Evolutionary conservation across 169 alveolate genomes (phyloP), one percentile per base, ranked within the genome.

Genomic region (Eimeria acervulina): DNA sequence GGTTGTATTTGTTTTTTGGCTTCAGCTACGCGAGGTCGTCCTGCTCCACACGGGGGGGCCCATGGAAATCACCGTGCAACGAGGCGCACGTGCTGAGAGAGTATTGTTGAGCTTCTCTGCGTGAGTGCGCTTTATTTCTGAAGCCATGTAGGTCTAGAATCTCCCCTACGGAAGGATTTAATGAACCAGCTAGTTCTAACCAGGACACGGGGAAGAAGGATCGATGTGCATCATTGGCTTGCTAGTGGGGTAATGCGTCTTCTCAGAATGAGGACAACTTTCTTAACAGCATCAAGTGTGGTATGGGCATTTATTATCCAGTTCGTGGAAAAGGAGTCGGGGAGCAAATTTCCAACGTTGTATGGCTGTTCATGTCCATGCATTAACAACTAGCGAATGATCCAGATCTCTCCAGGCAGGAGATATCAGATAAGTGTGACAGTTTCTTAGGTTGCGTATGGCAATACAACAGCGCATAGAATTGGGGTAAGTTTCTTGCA

Each of bases 1-100:
- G 21, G 7, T 1, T n/a, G 31, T 28, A 10, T 36, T 19, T 38
- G 91, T 51, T 17, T 17, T 31, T 6, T 83, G 91, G 36, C 10
- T 28, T 47, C 76, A 83, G 91, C 76, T 83, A 5, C 91, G 91
- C 19, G 91, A 83, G 47, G 36, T 83, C n/a, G 76, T 83, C 76
- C 52, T 83, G 36, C 91, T 83, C 52, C 91, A 83, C 47, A 28
- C 33, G 21, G 91, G 91, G 36, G 91, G 91, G 8, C 72, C 91
- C 19, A n/a, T 83, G 76, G 91, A 83, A 13, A 51, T 83, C 74
- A 52, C 91, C 47, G 91, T 83, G 74, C 76, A 36, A 31, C 74
- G 91, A 44, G 74, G 91, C 76, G 31, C 70, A 23, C 12, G 66
- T 0, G 52, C 66, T 1, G 28, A 28, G 76, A 31, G 52, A 31